Conservation (phyloP, 768 basidiomycete genomes). For the Thelephora ganbajun region DNA sequence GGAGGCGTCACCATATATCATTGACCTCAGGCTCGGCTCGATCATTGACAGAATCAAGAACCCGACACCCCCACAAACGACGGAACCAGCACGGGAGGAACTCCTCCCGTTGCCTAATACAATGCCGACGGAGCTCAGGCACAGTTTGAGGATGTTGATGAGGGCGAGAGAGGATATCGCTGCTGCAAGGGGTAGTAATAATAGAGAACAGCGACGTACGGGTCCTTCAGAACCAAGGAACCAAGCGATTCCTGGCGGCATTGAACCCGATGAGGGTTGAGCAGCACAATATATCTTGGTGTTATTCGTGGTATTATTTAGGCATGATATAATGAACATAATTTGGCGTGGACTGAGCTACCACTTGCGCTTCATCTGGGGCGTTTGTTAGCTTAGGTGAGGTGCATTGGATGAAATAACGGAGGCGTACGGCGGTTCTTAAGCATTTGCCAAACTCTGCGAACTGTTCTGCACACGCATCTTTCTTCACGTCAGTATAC, state of each 20-base stretch:
- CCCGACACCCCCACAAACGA: constrained; percentile 25
- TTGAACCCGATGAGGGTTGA: constrained; percentile 12
- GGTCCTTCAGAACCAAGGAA: constrained; percentile 9
- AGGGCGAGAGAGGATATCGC: constrained; percentile 29
- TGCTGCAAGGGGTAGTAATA: constrained; percentile 10
- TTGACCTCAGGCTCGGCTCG: constrained; percentile 47
- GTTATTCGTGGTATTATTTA: background rate
- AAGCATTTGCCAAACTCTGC: constrained; percentile 73
- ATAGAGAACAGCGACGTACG: constrained; percentile 18
- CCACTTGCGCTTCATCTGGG: constrained; percentile 46
- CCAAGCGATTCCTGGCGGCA: constrained; percentile 15
- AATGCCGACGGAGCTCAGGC: constrained; percentile 19
- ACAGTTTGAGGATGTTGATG: constrained; percentile 30
- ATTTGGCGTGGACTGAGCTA: constrained; percentile 12
- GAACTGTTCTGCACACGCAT: constrained; percentile 79
- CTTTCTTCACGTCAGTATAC: constrained; percentile 75
- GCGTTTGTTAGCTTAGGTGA: background rate
- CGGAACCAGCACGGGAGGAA: background rate
- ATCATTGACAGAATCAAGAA: constrained; percentile 43
- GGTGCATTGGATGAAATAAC: background rate
- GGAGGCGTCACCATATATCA: constrained; percentile 25
- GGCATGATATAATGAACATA: background rate
- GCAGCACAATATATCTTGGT: background rate
- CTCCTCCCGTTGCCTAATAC: constrained; percentile 14
- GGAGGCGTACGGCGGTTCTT: constrained; percentile 49